phyloP scores from a whole-genome alignment of 208 protist species.

The Wallacemonas sp. region DNA sequence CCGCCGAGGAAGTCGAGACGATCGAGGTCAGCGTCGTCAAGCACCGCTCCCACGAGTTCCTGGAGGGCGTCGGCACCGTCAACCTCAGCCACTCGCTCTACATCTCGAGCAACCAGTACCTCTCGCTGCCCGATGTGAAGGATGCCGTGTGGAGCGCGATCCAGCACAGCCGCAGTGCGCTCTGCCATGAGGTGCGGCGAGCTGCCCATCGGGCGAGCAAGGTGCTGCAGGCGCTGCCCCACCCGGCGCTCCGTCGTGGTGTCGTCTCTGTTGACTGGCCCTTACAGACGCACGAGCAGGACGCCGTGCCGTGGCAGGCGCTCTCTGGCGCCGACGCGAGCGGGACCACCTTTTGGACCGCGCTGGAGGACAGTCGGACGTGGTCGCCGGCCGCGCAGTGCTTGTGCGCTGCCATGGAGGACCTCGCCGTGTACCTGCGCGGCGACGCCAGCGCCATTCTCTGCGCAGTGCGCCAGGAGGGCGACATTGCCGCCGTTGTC shows the following conservation, averaged over 20 bases:
- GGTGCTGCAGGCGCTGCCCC: slow-evolving; percentile 43
- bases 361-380: neutral
- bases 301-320: neutral
- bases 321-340: neutral
- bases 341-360: neutral
- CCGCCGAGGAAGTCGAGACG: slow-evolving; percentile 31
- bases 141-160: slow-evolving; percentile 27
- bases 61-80: slow-evolving; percentile 26
- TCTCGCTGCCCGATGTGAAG: slow-evolving; percentile 50
- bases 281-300: slow-evolving; percentile 15
- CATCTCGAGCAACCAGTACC: slow-evolving; percentile 41
- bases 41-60: slow-evolving; percentile 55
- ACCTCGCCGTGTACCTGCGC: slow-evolving; percentile 12
- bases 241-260: slow-evolving; percentile 51
- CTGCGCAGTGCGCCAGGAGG: slow-evolving; percentile 3
- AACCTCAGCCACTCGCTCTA: slow-evolving; percentile 62
- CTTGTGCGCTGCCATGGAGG: neutral
- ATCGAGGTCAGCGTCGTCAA: slow-evolving; percentile 64
- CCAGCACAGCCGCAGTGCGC: slow-evolving; percentile 22
- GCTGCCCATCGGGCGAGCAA: slow-evolving; percentile 25
- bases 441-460: neutral
- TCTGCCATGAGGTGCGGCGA: slow-evolving; percentile 17
- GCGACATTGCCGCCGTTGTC: slow-evolving; percentile 9
- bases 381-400: neutral
- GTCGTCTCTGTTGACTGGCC: slow-evolving; percentile 58